Base-by-base conservation (phyloP, 2,329 filamentous ascomycete species). In the Cladophialophora bantiana region DNA sequence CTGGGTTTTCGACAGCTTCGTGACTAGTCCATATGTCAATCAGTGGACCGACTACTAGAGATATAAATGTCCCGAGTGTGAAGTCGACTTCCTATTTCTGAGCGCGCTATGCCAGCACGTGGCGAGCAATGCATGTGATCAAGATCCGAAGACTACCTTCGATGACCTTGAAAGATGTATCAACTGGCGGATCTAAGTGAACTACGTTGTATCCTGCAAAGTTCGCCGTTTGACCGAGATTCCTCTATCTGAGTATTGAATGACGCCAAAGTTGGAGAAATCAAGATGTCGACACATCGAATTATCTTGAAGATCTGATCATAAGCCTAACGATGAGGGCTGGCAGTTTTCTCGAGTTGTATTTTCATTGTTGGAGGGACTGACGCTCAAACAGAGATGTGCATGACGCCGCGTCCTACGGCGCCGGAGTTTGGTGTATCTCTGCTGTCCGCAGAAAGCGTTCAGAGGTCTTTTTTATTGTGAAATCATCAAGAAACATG, bases 21-120 rank as follows among this genome's bases (percentile, higher is more conserved):
- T 45, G 20, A 59, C 48, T 52, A 1, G 15, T 7, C 4, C 26
- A 4, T 61, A 63, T 32, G 34, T 48, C n/a, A 64, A 59, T 35
- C 12, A 32, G 1, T 60, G 45, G 45, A 35, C 13, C 9, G 54
- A 62, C 20, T 7, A 59, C 34, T 62, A 56, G 34, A 59, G 45
- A 26, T 74, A 64, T 55, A 58, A 34, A n/a, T 74, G 73, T 45
- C 67, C 69, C 7, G 45, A 34, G 36, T 74, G 73, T 32, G 52
- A 54, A 13, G 20, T 12, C 7, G 18, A 57, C 36, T 73, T 74
- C 48, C n/a, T 48, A 13, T 65, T 59, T 18, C 42, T 71, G 3
- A 71, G 70, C 32, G 68, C 55, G n/a, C 57, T 74, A 36, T 70
- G 68, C 56, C 72, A 74, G 53, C 73, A 74, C 61, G 68, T 67